These are phyloP conservation scores for Colletotrichum graminicola DNA, from an alignment of 2,329 filamentous ascomycete genomes.

Conservation along the genomic window DNA sequence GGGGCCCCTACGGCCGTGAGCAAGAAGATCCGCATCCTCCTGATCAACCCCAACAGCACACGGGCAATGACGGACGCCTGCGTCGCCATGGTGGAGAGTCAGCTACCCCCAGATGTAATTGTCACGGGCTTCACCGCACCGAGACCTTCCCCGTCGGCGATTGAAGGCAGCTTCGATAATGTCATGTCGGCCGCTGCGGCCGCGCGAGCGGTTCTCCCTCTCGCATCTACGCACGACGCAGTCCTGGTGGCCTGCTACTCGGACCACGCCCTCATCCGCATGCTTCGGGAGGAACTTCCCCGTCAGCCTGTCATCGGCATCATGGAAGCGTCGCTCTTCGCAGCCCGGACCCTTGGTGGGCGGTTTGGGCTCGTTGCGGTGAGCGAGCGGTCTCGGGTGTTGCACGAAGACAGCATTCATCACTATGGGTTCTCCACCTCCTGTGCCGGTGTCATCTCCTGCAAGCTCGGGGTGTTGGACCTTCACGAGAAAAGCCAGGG, in stretches of 20 bases:
- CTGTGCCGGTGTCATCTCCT: constrained; percentile 29
- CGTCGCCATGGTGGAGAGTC: constrained; percentile 59
- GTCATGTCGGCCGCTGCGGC: constrained; percentile 64
- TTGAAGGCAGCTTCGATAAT: constrained; percentile 70
- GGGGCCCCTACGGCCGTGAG: background rate
- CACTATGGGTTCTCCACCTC: constrained; percentile 32
- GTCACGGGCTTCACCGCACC: constrained; percentile 39
- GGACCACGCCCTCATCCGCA: constrained; percentile 33
- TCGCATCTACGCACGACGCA: constrained; percentile 54
- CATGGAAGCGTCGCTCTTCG: constrained; percentile 74
- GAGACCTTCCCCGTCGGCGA: constrained; percentile 47
- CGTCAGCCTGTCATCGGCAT: constrained; percentile 77
- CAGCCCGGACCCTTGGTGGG: constrained; percentile 26
- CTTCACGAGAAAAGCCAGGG: constrained; percentile 38
- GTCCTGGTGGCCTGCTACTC: constrained; percentile 36
- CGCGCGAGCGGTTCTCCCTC: constrained; percentile 50
- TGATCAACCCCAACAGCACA: constrained; percentile 86
- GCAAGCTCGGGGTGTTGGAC: constrained; percentile 29
- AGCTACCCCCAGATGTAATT: constrained; percentile 54
- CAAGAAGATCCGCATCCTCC: constrained; percentile 62
- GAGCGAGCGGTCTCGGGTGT: constrained; percentile 25
- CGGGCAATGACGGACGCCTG: constrained; percentile 77
- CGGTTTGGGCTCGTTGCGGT: constrained; percentile 32
- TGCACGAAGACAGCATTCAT: constrained; percentile 40
- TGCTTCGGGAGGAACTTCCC: constrained; percentile 34